Evolutionary conservation across 306 rosid species (phyloP), one percentile per base, ranked within the genome.

Genomic region (Chamaecrista fasciculata): DNA sequence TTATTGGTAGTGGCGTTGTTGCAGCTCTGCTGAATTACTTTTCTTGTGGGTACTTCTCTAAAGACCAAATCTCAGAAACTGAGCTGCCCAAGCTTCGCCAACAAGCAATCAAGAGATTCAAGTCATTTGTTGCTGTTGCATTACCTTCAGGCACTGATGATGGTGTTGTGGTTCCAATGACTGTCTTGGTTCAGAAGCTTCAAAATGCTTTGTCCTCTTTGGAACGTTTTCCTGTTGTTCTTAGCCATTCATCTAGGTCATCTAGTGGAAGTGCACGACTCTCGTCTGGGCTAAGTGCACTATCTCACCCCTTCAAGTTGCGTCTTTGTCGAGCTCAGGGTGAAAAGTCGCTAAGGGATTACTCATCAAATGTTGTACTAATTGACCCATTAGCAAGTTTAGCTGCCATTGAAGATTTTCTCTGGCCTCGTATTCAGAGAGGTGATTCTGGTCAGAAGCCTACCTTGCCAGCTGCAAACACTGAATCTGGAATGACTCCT

Each of bases 341-440:
- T 56, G 99, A 95, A 23, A 95, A 91, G 62, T 79, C 91, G 62
- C 91, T 95, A 21, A 86, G 88, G 48, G 97, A 95, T 76, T 95
- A 95, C 81, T 95, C 99, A 62, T 86, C 95, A 6, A 95, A 95
- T 74, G 86, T 95, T 71, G 97, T 95, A 36, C 72, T 95, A 76
- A 91, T 95, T 69, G 99, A 95, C 70, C 99, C 99, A 44, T 72
- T 91, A 47, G 97, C 99, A 44, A 87, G 97, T 78, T 83, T 95
- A 78, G 97, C 97, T 73, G 99, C 99, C 42, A 90, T 91, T 33
- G 99, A 95, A 70, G 99, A 95, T 64, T 95, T 95, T 80, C 92
- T 95, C 62, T 95, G 99, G 99, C 91, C 95, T 67, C 90, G 99
- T 57, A 84, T 95, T 72, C 99, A 91, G 79, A 87, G 95, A 58